A percentile compares a stretch with the other conserved stretches of the same genome.
These are phyloP conservation scores for Backusella parvicylindrica DNA, from an alignment of 192 early-diverging fungal species.

Conservation along the genomic window DNA sequence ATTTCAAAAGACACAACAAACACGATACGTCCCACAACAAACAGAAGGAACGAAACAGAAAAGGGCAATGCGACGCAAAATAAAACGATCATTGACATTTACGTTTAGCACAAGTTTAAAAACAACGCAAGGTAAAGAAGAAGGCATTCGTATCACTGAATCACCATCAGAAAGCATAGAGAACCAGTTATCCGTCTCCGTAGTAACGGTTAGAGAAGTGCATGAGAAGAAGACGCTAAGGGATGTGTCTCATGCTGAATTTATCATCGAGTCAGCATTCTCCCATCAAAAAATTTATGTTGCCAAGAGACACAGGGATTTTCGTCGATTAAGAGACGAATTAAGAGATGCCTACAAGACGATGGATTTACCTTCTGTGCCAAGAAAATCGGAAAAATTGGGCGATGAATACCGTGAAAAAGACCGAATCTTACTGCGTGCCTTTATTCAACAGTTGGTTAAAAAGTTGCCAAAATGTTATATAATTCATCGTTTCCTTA, in stretches of 20 bases:
- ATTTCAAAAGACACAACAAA: constrained; percentile 32
- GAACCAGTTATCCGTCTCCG: constrained; percentile 27
- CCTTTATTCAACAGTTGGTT: constrained; percentile 29
- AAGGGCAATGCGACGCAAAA: constrained; percentile 24
- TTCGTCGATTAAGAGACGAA: constrained; percentile 32
- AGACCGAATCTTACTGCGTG: constrained; percentile 43
- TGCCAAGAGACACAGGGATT: constrained; percentile 41
- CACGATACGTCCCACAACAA: constrained; percentile 19
- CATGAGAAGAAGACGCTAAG: constrained; percentile 35
- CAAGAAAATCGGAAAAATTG: constrained; percentile 19
- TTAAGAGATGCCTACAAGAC: constrained; percentile 38
- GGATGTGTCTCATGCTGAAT: constrained; percentile 41
- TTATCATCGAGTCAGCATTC: constrained; percentile 34
- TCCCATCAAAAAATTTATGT: constrained; percentile 18
- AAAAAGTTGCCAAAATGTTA: constrained; percentile 24
- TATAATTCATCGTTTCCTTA: constrained; percentile 33
- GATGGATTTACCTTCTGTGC: constrained; percentile 35
- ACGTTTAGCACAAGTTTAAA: constrained; percentile 20
- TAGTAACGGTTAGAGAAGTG: constrained; percentile 41
- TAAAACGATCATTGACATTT: constrained; percentile 18
- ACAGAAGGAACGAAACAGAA: constrained; percentile 9
- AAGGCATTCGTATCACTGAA: constrained; percentile 9
- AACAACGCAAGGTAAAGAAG: constrained; percentile 21
- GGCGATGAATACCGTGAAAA: constrained; percentile 33
- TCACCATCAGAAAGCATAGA: background rate